Percentiles rank a stretch among this genome's conserved stretches.
Evolutionary conservation across 257 asterid species (phyloP).

Genomic region (Voacanga thouarsii): DNA sequence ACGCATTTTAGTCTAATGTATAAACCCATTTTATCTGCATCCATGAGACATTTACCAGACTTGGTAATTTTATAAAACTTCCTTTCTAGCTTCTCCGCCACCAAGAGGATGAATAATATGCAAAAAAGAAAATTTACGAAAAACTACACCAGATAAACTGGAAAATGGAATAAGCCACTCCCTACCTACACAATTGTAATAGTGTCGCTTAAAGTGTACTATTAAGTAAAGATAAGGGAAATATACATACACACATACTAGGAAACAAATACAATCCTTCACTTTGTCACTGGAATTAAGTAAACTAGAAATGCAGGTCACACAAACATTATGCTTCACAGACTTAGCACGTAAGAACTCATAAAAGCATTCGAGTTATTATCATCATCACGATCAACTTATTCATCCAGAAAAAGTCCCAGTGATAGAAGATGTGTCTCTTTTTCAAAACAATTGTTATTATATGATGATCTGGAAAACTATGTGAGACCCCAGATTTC

Average conservation of each 20-base stretch:
- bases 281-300: background rate
- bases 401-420: background rate
- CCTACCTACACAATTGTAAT: background rate
- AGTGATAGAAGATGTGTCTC: background rate
- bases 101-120: background rate
- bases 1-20: background rate
- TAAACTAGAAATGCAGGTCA: background rate
- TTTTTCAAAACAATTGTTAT: background rate
- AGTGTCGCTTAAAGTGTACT: background rate
- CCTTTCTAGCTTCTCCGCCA: background rate
- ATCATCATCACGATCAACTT: background rate
- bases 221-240: background rate
- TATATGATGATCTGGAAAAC: background rate
- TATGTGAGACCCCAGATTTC: background rate
- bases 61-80: background rate
- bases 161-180: background rate
- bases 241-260: background rate
- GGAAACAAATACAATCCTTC: background rate
- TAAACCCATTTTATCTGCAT: background rate
- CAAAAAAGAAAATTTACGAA: background rate
- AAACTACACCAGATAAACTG: background rate
- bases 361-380: background rate
- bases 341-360: background rate
- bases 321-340: background rate
- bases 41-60: background rate